Evolutionary conservation across 2,329 filamentous ascomycete genomes (phyloP).

Genomic region (Alternaria longipes): DNA sequence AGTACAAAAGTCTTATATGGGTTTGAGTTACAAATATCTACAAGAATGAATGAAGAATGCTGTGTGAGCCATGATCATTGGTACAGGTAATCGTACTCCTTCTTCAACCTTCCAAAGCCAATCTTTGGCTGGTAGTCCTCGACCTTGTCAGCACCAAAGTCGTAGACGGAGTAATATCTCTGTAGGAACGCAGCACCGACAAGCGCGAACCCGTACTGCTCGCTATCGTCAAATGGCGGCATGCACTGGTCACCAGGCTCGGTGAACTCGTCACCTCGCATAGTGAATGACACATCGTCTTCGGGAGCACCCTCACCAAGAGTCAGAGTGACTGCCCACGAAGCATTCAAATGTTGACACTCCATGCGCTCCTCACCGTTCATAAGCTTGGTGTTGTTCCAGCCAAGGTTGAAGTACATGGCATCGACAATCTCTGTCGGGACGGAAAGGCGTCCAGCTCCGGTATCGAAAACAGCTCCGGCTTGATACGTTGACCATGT

Average conservation of each 20-base stretch:
- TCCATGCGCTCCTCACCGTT: constrained; percentile 21
- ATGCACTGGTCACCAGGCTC: constrained; percentile 20
- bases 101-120: constrained; percentile 32
- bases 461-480: constrained; percentile 28
- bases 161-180: constrained; percentile 23
- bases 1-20: not conserved
- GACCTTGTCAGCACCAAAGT: constrained; percentile 26
- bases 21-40: not conserved
- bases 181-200: constrained; percentile 23
- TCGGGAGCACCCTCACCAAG: constrained; percentile 19
- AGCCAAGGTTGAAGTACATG: constrained; percentile 32
- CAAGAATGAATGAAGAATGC: not conserved
- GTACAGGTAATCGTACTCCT: constrained; percentile 25
- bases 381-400: constrained; percentile 25
- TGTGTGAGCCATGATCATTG: not conserved
- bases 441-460: constrained; percentile 26
- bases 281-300: constrained; percentile 22
- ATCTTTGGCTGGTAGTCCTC: constrained; percentile 24
- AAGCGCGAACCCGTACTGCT: constrained; percentile 11
- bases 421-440: constrained; percentile 17
- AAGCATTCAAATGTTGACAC: constrained; percentile 27
- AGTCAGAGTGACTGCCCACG: constrained; percentile 28
- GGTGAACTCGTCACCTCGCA: constrained; percentile 21
- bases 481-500: constrained; percentile 12
- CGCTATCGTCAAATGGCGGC: constrained; percentile 27